A percentile compares a stretch with the other conserved stretches of the same genome.
phyloP scores from a whole-genome alignment of 2,329 filamentous ascomycete genomes.

The Hymenoscyphus infarciens region DNA sequence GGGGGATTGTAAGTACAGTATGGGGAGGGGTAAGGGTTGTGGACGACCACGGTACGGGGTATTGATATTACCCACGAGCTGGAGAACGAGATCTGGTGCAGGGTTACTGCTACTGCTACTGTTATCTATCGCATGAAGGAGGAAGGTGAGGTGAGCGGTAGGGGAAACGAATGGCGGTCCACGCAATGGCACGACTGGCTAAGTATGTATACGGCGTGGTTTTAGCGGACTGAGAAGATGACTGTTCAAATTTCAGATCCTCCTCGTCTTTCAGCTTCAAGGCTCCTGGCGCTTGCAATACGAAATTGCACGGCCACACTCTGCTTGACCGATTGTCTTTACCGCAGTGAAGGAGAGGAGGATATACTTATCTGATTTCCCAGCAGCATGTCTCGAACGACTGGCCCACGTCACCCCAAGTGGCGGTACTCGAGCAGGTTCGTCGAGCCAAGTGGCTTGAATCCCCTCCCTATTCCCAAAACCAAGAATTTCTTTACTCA shows the following conservation, averaged over 20 bases:
- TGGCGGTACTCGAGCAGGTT: background rate
- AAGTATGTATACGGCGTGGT: conserved; percentile 1
- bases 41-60: background rate
- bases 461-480: background rate
- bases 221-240: background rate
- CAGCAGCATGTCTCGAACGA: background rate
- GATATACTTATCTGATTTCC: background rate
- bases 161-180: background rate
- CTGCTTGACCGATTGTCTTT: background rate
- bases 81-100: background rate
- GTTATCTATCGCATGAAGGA: background rate
- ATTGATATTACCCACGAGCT: background rate
- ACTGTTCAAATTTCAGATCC: background rate
- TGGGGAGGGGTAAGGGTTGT: background rate
- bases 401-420: background rate
- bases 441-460: background rate
- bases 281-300: conserved; percentile 1
- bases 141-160: conserved; percentile 1
- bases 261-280: background rate
- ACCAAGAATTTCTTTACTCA: background rate
- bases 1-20: too few species aligned
- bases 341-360: background rate
- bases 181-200: background rate
- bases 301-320: conserved; percentile 3
- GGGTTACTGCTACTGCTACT: background rate